Evolutionary conservation across 805 yeast species (phyloP).

Genomic region (Wickerhamomyces ciferrii): DNA sequence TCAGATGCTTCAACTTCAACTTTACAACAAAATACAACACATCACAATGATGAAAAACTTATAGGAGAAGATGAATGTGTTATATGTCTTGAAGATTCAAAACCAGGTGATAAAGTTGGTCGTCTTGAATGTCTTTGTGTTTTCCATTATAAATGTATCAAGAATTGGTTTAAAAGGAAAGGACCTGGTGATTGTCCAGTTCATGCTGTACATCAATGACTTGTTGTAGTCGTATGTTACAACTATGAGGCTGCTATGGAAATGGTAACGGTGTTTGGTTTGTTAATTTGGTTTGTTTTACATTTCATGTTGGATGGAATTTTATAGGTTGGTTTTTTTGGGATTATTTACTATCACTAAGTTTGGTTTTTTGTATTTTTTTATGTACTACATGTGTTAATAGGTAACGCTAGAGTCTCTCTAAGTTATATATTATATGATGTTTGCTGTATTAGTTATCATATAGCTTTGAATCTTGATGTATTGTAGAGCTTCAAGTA

Average conservation of each 20-base stretch:
- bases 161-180: conserved; percentile 84
- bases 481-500: no score
- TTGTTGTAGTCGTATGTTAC: no score
- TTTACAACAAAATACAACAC: conserved; percentile 4
- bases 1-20: conserved; percentile 14
- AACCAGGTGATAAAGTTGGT: conserved; percentile 85
- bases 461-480: no score
- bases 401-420: no score
- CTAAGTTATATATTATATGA: no score
- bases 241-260: not conserved
- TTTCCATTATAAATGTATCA: conserved; percentile 87
- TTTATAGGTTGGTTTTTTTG: no score
- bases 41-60: conserved; percentile 13
- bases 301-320: no score
- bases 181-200: conserved; percentile 88
- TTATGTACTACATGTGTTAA: no score
- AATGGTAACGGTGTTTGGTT: not conserved
- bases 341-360: no score
- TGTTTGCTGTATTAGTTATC: no score
- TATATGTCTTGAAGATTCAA: conserved; percentile 86
- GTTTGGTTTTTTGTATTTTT: no score
- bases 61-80: conserved; percentile 73
- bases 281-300: no score
- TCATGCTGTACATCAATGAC: conserved; percentile 45
- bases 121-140: conserved; percentile 91